Evolutionary conservation across 176 grass and related monocot genomes (phyloP), one percentile per base, ranked within the genome.

Genomic region (Avena sativa): DNA sequence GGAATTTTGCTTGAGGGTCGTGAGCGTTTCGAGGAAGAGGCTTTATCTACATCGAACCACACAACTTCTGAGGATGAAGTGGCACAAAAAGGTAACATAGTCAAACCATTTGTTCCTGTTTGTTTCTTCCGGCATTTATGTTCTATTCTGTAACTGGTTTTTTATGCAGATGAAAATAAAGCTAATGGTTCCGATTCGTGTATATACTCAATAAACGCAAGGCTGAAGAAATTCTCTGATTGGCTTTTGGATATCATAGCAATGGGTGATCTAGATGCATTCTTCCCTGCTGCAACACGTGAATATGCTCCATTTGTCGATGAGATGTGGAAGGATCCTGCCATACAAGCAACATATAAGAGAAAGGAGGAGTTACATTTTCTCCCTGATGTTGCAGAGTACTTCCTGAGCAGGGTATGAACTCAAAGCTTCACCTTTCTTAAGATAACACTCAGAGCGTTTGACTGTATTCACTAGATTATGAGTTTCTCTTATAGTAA

Each of bases 181-280:
- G 81, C 69, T 77, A 91, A 86, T 51, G 69, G 81, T 1, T 58
- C 84, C 57, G 83, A 87, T 89, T 86, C 86, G 8, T 96, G 90
- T 72, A 61, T 94, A 76, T 98, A 98, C 90, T 98, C 97, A 1
- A 96, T 98, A 80, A 98, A 94, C 87, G 80, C 90, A 47, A 95
- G 79, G 79, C 80, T 98, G 66, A 98, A 98, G 84, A 92, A 96
- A 86, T 98, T 98, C 78, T 98, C 97, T 19, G 94, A 98, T 50
- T 98, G 97, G 97, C 89, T 98, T 91, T 84, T 98, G 81, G 97
- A 98, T 82, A 98, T 96, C 74, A 95, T 98, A 49, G 97, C 97
- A 86, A 98, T 93, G 92, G 97, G 97, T 8, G 89, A 98, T 80
- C 76, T 98, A 49, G 97, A 98, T 88, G 92, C 97, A 28, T 98